A percentile compares a stretch with the other conserved stretches of the same genome.
These are phyloP conservation scores for Glaciozyma martinii DNA, from an alignment of 768 basidiomycete species.

Conservation along the genomic window DNA sequence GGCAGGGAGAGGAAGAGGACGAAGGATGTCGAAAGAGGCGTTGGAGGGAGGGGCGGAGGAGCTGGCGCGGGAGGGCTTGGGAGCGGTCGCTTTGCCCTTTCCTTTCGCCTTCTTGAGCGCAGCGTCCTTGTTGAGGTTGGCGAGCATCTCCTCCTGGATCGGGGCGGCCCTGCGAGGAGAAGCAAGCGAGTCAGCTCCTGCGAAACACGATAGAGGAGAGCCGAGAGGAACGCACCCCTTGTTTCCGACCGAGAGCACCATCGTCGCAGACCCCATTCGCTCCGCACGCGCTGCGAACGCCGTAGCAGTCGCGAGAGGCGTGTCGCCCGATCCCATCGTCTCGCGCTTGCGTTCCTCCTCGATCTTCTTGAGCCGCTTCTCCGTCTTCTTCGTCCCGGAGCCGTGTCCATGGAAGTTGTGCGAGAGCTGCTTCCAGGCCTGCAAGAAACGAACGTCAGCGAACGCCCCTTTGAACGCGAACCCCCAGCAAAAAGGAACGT, in stretches of 20 bases:
- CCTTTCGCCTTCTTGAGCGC: conserved; percentile 18
- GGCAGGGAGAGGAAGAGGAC: conserved; percentile 15
- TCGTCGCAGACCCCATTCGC: conserved; percentile 90
- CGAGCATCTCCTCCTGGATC: conserved; percentile 15
- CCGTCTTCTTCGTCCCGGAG: conserved; percentile 91
- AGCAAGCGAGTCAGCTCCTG: background rate
- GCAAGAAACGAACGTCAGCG: background rate
- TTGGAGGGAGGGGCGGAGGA: background rate
- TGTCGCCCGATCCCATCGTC: conserved; percentile 91
- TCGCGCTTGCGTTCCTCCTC: conserved; percentile 92
- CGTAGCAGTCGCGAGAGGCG: conserved; percentile 85
- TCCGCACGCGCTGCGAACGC: conserved; percentile 90
- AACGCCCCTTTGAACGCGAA: too few species aligned
- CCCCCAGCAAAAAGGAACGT: background rate
- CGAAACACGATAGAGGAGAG: background rate
- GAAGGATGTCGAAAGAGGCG: conserved; percentile 25
- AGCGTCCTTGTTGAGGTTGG: background rate
- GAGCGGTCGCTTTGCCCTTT: conserved; percentile 22
- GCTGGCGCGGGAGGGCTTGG: background rate
- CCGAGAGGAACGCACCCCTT: conserved; percentile 33
- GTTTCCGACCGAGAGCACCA: conserved; percentile 53
- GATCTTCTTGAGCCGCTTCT: conserved; percentile 92
- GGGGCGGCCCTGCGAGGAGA: conserved; percentile 19
- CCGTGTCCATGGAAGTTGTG: conserved; percentile 99
- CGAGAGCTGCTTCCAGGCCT: conserved; percentile 90